Evolutionary conservation across 345 rosid species (phyloP).

Genomic region (Arabis alpina): DNA sequence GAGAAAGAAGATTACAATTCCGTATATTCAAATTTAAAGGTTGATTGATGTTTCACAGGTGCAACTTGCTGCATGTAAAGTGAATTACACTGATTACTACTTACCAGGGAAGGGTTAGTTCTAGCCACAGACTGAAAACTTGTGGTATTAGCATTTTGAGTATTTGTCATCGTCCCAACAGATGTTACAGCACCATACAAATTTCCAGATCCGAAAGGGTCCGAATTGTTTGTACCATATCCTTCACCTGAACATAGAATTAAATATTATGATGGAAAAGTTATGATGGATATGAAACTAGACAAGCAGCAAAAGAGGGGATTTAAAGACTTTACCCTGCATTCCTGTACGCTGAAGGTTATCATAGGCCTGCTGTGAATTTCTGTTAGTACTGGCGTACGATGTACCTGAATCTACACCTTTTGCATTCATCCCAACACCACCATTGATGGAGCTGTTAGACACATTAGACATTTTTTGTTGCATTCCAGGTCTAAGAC

Average conservation of each 20-base stretch:
- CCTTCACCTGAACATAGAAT: slow-evolving; percentile 69
- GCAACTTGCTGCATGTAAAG: slow-evolving; percentile 53
- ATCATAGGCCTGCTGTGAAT: slow-evolving; percentile 70
- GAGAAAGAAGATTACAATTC: slow-evolving; percentile 51
- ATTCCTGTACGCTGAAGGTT: slow-evolving; percentile 65
- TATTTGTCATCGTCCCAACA: slow-evolving; percentile 60
- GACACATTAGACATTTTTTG: slow-evolving; percentile 74
- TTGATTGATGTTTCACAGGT: slow-evolving; percentile 51
- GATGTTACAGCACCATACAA: slow-evolving; percentile 64
- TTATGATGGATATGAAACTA: slow-evolving; percentile 20
- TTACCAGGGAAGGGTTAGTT: slow-evolving; percentile 56
- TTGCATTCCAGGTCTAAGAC: slow-evolving; percentile 76
- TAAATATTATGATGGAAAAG: slow-evolving; percentile 11
- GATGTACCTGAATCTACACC: slow-evolving; percentile 51
- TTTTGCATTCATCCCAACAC: slow-evolving; percentile 69
- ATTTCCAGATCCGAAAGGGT: slow-evolving; percentile 69
- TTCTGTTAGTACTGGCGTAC: slow-evolving; percentile 63
- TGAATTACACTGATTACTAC: slow-evolving; percentile 56
- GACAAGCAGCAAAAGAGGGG: slow-evolving; percentile 19
- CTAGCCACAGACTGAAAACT: slow-evolving; percentile 65
- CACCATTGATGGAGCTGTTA: slow-evolving; percentile 70
- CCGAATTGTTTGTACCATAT: slow-evolving; percentile 63
- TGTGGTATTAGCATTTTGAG: slow-evolving; percentile 61
- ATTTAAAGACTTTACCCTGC: slow-evolving; percentile 57
- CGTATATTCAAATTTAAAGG: slow-evolving; percentile 58